Conservation (phyloP, 2,329 filamentous ascomycete species). For the Ceratocystis harringtonii region DNA sequence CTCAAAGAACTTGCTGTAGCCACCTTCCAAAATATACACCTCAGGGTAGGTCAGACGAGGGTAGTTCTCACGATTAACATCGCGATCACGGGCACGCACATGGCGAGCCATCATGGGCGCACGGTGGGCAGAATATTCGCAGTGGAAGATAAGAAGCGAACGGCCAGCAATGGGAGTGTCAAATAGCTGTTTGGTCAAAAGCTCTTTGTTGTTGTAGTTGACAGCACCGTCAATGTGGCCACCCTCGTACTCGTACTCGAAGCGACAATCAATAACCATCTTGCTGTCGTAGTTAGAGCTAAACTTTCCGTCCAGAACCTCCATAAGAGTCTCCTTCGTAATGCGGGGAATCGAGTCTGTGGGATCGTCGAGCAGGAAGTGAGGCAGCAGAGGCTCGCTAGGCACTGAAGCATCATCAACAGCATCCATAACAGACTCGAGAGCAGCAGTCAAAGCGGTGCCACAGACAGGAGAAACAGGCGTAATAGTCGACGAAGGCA, state of each 20-base stretch:
- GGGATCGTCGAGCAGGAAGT: constrained; percentile 66
- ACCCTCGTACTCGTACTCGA: constrained; percentile 96
- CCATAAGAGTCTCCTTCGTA: constrained; percentile 61
- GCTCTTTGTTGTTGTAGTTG: constrained; percentile 95
- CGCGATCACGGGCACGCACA: constrained; percentile 77
- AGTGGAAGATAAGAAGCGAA: constrained; percentile 83
- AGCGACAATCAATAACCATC: constrained; percentile 87
- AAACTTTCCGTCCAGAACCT: constrained; percentile 78
- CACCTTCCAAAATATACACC: constrained; percentile 90
- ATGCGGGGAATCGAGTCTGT: constrained; percentile 83
- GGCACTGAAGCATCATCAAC: constrained; percentile 48
- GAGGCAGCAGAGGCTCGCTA: constrained; percentile 60
- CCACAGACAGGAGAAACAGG: constrained; percentile 10
- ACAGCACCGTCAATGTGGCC: constrained; percentile 87
- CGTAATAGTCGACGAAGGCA: background rate
- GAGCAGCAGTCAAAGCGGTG: constrained; percentile 31
- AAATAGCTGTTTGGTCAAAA: constrained; percentile 67
- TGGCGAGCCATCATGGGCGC: constrained; percentile 93
- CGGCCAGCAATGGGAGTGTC: constrained; percentile 48
- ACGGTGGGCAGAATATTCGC: constrained; percentile 94
- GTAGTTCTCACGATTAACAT: constrained; percentile 71
- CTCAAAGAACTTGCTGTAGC: constrained; percentile 85
- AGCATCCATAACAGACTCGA: constrained; percentile 62
- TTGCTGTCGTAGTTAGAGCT: constrained; percentile 61
- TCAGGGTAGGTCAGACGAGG: constrained; percentile 88